These are phyloP conservation scores for Zizania latifolia DNA, from an alignment of 176 grass and related monocot genomes.

Conservation along the genomic window DNA sequence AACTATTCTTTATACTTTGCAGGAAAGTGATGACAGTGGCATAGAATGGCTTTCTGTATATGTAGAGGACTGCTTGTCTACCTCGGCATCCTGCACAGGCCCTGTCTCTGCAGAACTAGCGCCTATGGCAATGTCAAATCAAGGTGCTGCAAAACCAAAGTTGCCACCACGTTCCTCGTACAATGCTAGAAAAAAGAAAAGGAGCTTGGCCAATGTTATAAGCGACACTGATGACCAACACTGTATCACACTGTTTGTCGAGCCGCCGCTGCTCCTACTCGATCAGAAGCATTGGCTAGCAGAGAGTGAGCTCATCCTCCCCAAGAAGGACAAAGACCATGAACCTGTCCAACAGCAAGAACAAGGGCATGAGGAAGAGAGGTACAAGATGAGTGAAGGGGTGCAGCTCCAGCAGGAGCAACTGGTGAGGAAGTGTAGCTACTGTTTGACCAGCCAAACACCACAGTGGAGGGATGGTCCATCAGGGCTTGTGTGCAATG, in stretches of 20 bases:
- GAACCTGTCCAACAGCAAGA: constrained; percentile 33
- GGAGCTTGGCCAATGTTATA: constrained; percentile 34
- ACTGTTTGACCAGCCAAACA: constrained; percentile 65
- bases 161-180: constrained; percentile 11
- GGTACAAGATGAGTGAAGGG: neutral
- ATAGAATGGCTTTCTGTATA: constrained; percentile 79
- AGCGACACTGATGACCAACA: constrained; percentile 21
- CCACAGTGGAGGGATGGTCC: constrained; percentile 69
- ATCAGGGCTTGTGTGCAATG: constrained; percentile 57
- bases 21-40: constrained; percentile 65
- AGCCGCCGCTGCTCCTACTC: constrained; percentile 47
- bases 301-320: constrained; percentile 87
- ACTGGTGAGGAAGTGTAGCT: constrained; percentile 55
- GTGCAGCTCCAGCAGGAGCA: constrained; percentile 26
- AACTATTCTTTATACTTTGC: constrained; percentile 36
- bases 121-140: constrained; percentile 11
- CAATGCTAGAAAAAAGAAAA: constrained; percentile 38
- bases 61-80: constrained; percentile 76
- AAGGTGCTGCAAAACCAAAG: constrained; percentile 17
- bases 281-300: constrained; percentile 84
- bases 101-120: constrained; percentile 20
- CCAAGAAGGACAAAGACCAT: constrained; percentile 47
- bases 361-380: constrained; percentile 17
- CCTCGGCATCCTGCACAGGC: constrained; percentile 27
- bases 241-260: constrained; percentile 23